These are phyloP conservation scores for Teratosphaeria nubilosa DNA, from an alignment of 2,329 filamentous ascomycete species.

Conservation along the genomic window DNA sequence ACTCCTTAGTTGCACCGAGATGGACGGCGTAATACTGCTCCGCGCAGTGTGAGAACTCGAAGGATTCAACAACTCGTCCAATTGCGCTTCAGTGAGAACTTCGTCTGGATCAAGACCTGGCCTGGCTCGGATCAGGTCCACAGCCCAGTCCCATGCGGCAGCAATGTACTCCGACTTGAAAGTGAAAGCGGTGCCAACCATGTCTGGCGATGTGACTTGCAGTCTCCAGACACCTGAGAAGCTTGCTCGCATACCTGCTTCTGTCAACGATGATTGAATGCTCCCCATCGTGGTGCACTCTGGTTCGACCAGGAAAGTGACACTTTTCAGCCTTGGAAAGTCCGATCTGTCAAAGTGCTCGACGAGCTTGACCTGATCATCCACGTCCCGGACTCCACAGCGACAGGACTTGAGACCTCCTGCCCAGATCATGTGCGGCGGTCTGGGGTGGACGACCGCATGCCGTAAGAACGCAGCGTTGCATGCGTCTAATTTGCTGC, in stretches of 20 bases:
- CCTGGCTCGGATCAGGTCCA: neutral
- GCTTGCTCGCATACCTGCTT: neutral
- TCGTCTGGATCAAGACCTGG: neutral
- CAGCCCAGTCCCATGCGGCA: neutral
- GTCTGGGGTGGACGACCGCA: neutral
- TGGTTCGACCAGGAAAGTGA: neutral
- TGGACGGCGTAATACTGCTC: neutral
- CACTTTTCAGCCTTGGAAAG: neutral
- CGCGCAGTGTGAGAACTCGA: neutral
- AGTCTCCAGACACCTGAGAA: neutral
- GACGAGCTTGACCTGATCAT: neutral
- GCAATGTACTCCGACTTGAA: neutral
- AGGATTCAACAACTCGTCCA: neutral
- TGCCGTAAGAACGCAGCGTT: neutral
- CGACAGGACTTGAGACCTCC: neutral
- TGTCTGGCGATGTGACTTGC: neutral
- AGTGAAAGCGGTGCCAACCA: neutral
- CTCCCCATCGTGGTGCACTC: neutral
- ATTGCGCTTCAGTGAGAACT: neutral
- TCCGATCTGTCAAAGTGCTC: neutral
- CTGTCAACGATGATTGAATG: neutral
- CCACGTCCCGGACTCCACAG: neutral
- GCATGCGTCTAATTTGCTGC: neutral
- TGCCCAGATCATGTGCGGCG: too few relatives aligned
- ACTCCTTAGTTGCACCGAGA: neutral